Percentiles rank a stretch among this genome's conserved stretches.
These are phyloP conservation scores for Epichloe gansuensis DNA, from an alignment of 2,329 filamentous ascomycete species.

Conservation along the genomic window DNA sequence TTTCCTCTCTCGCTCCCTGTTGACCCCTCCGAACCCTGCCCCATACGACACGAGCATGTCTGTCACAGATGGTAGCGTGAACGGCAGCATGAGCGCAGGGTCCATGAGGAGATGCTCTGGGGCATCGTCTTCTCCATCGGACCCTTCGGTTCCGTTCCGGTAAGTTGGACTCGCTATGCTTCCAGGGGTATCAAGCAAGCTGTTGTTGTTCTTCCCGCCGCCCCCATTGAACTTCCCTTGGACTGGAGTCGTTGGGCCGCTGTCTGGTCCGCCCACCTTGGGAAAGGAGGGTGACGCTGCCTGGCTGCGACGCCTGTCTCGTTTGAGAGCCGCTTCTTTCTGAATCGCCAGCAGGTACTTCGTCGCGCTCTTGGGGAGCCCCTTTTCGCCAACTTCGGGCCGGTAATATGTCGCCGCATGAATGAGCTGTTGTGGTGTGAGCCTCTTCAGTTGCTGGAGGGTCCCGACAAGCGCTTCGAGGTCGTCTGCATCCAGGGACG, in stretches of 20 bases:
- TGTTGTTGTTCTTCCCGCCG: slow-evolving; percentile 10
- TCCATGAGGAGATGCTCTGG: slow-evolving; percentile 71
- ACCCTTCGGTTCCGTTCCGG: slow-evolving; percentile 18
- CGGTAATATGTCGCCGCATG: slow-evolving; percentile 89
- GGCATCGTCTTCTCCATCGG: slow-evolving; percentile 48
- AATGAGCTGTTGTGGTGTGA: slow-evolving; percentile 79
- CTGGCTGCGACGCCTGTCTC: slow-evolving; percentile 38
- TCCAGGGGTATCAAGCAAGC: slow-evolving; percentile 29
- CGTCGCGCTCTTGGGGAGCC: slow-evolving; percentile 72
- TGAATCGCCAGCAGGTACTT: slow-evolving; percentile 76
- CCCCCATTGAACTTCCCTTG: slow-evolving; percentile 23
- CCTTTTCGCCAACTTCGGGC: slow-evolving; percentile 89
- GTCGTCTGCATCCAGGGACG: slow-evolving; percentile 74
- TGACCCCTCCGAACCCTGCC: slow-evolving; percentile 84
- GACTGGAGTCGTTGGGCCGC: slow-evolving; percentile 32
- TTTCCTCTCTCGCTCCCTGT: slow-evolving; percentile 81
- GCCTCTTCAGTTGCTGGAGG: slow-evolving; percentile 70
- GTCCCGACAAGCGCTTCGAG: slow-evolving; percentile 79
- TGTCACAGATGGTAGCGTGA: slow-evolving; percentile 86
- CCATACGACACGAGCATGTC: slow-evolving; percentile 96
- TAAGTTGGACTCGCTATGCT: slow-evolving; percentile 29
- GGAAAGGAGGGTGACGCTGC: slow-evolving; percentile 30
- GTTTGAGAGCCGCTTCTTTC: slow-evolving; percentile 52
- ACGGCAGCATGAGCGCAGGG: slow-evolving; percentile 83
- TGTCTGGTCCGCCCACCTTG: slow-evolving; percentile 19